Conservation (phyloP, 2,329 filamentous ascomycete genomes). For the Cercospora janseana region DNA sequence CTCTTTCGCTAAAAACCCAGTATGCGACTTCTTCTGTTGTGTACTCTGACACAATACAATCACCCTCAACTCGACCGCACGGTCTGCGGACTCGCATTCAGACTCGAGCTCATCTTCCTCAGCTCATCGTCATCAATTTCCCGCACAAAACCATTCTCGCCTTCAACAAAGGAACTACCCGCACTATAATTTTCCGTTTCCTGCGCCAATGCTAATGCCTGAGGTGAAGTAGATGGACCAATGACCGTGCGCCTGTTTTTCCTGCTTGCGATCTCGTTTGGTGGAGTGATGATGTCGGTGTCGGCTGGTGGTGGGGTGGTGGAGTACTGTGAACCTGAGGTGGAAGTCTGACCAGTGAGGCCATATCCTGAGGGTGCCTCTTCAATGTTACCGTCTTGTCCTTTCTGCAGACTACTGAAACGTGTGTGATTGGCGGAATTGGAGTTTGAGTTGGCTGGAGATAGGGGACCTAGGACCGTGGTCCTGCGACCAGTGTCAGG, state of each 20-base stretch:
- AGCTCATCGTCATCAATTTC: constrained; percentile 24
- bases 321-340: constrained; percentile 9
- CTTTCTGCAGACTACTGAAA: constrained; percentile 24
- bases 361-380: constrained; percentile 19
- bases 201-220: constrained; percentile 3
- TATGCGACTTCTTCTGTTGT: not conserved
- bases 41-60: not conserved
- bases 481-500: constrained; percentile 17
- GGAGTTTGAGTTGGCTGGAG: constrained; percentile 1
- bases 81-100: constrained; percentile 14
- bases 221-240: constrained; percentile 17
- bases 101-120: constrained; percentile 21
- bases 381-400: constrained; percentile 18
- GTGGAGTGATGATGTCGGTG: not conserved
- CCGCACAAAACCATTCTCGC: constrained; percentile 22
- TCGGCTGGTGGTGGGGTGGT: constrained; percentile 4
- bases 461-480: constrained; percentile 24
- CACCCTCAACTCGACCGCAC: constrained; percentile 3
- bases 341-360: constrained; percentile 3
- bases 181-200: constrained; percentile 1
- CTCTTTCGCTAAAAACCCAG: not conserved
- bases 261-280: constrained; percentile 4
- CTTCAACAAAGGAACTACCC: constrained; percentile 17
- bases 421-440: constrained; percentile 20
- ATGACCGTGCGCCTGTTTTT: constrained; percentile 25